Evolutionary conservation across 2,329 filamentous ascomycete species (phyloP).

Genomic region (Zymoseptoria crescenta): DNA sequence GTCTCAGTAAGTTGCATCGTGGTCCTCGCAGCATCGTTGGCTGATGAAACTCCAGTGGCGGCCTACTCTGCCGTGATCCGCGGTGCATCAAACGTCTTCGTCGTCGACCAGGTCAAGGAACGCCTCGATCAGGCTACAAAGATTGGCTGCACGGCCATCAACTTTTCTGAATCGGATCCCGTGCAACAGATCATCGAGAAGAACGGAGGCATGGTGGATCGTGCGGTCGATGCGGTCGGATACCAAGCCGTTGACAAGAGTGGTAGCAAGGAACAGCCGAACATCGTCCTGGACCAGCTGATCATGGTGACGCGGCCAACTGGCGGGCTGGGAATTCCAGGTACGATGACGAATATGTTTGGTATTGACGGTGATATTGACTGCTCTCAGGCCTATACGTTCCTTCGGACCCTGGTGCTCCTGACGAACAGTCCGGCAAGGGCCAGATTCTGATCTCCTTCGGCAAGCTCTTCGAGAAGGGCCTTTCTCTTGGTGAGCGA

Average conservation of each 20-base stretch:
- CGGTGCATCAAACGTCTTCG: constrained; percentile 54
- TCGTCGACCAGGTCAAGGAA: constrained; percentile 56
- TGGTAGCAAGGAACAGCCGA: constrained; percentile 53
- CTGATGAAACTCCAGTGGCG: constrained; percentile 31
- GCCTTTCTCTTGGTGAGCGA: constrained; percentile 52
- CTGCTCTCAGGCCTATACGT: constrained; percentile 22
- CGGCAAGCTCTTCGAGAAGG: constrained; percentile 63
- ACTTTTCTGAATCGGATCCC: constrained; percentile 53
- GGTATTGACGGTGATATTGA: constrained; percentile 2
- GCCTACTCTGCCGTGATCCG: constrained; percentile 55
- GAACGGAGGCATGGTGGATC: constrained; percentile 55
- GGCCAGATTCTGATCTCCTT: constrained; percentile 58
- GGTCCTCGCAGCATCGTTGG: not conserved
- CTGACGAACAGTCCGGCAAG: constrained; percentile 52
- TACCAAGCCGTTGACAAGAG: constrained; percentile 54
- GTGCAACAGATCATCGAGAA: constrained; percentile 53
- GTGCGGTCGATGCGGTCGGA: constrained; percentile 58
- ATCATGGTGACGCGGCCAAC: constrained; percentile 55
- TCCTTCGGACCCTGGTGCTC: constrained; percentile 53
- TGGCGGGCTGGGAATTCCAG: constrained; percentile 53
- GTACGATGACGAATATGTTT: constrained; percentile 27
- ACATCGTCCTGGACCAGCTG: constrained; percentile 56
- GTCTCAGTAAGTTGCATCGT: constrained; percentile 44
- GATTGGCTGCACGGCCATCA: constrained; percentile 54
- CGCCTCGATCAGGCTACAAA: constrained; percentile 52